phyloP scores from a whole-genome alignment of 176 grass and related monocot species.

The Leersia perrieri region DNA sequence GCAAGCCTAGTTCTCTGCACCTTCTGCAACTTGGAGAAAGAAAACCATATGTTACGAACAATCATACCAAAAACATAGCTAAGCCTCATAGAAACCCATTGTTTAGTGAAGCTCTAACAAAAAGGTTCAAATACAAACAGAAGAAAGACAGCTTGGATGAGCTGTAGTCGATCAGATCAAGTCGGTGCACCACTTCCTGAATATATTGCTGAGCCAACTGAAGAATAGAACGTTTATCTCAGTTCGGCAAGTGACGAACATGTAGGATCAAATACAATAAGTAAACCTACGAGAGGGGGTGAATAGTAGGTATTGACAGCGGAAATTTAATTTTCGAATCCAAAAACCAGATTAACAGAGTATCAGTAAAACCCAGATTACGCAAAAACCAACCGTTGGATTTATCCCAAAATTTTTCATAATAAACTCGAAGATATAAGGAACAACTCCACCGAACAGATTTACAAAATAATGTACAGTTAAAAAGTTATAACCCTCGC shows the following conservation, averaged over 20 bases:
- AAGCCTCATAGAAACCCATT: background rate
- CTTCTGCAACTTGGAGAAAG: conserved; percentile 46
- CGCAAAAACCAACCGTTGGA: too few species aligned
- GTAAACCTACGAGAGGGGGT: too few species aligned
- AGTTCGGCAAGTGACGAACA: background rate
- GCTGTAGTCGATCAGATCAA: conserved; percentile 26
- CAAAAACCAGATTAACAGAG: too few species aligned
- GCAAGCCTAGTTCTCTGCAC: conserved; percentile 45
- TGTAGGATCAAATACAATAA: too few species aligned
- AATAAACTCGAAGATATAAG: too few species aligned
- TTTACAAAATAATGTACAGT: too few species aligned
- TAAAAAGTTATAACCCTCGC: too few species aligned
- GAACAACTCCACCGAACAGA: too few species aligned
- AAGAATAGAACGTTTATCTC: background rate
- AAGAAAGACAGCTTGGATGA: conserved; percentile 39
- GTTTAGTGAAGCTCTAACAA: background rate
- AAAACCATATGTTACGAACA: background rate
- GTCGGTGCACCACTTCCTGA: conserved; percentile 17
- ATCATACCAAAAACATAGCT: background rate
- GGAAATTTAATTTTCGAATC: too few species aligned
- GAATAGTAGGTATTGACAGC: too few species aligned
- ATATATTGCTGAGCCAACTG: background rate
- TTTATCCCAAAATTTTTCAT: too few species aligned
- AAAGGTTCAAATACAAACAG: conserved; percentile 28
- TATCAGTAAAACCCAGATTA: too few species aligned